A percentile compares a stretch with the other conserved stretches of the same genome.
Evolutionary conservation across 768 basidiomycete species (phyloP).

Genomic region (Phaeotremella fagi): DNA sequence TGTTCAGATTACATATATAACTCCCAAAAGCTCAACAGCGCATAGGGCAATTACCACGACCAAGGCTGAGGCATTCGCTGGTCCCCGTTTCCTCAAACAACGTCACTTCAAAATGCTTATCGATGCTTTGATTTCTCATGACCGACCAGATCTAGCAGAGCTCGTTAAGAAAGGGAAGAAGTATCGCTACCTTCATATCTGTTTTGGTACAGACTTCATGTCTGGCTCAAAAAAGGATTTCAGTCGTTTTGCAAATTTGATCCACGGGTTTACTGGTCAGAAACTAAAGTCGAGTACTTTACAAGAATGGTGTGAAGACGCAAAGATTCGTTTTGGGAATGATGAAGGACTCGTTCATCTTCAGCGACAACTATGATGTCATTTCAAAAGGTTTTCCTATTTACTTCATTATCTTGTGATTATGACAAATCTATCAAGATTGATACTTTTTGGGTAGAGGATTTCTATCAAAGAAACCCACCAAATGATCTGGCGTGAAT

Average conservation of each 20-base stretch:
- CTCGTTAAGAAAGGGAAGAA: slow-evolving; percentile 9
- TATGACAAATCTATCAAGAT: background rate
- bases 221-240: no score
- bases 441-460: slow-evolving; percentile 9
- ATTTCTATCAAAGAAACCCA: slow-evolving; percentile 17
- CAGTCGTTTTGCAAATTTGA: no score
- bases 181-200: slow-evolving; percentile 1
- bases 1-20: no score
- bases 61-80: background rate
- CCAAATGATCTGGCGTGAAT: slow-evolving; percentile 12
- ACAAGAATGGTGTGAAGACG: no score
- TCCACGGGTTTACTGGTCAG: no score
- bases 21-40: background rate
- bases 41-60: background rate
- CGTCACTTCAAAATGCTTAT: no score
- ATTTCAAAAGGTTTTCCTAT: no score
- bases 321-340: no score
- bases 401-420: background rate
- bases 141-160: slow-evolving; percentile 7
- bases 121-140: background rate
- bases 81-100: background rate
- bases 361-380: no score
- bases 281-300: no score
- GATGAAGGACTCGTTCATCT: no score
- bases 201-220: no score